phyloP scores from a whole-genome alignment of 2,329 filamentous ascomycete genomes.

The Fusarium algeriense region DNA sequence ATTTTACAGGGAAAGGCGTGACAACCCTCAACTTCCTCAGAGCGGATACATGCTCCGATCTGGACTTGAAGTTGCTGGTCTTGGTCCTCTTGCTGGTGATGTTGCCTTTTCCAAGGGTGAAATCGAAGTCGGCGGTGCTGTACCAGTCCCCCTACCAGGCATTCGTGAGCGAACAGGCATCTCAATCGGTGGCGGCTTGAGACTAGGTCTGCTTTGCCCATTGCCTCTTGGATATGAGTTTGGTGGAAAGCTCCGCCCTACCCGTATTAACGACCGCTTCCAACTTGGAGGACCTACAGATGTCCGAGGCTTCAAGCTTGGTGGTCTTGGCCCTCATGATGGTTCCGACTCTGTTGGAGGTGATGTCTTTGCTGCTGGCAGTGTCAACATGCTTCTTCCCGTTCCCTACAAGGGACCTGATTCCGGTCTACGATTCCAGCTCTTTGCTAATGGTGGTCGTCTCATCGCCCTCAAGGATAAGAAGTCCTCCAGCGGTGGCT shows the following conservation, averaged over 20 bases:
- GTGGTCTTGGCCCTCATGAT: conserved; percentile 89
- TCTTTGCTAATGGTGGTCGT: conserved; percentile 91
- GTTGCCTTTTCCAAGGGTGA: conserved; percentile 97
- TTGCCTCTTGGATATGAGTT: conserved; percentile 73
- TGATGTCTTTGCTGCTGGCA: conserved; percentile 90
- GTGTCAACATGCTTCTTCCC: conserved; percentile 86
- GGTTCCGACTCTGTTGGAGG: conserved; percentile 88
- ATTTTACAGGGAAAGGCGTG: conserved; percentile 82
- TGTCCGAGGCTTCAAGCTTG: conserved; percentile 91
- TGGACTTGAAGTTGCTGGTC: conserved; percentile 85
- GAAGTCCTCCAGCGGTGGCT: conserved; percentile 58
- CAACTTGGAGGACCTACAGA: conserved; percentile 94
- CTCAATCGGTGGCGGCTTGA: conserved; percentile 84
- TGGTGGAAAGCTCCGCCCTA: conserved; percentile 69
- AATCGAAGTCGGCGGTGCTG: conserved; percentile 80
- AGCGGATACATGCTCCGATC: conserved; percentile 85
- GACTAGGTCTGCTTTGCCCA: conserved; percentile 86
- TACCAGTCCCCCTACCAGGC: conserved; percentile 79
- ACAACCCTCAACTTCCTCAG: conserved; percentile 86
- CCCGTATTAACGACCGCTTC: conserved; percentile 93
- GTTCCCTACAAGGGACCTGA: conserved; percentile 85
- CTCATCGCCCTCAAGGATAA: conserved; percentile 79
- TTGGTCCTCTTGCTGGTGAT: conserved; percentile 85
- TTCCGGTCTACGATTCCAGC: conserved; percentile 86
- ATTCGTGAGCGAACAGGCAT: conserved; percentile 78